phyloP scores from a whole-genome alignment of 2,329 filamentous ascomycete species.

The Domatiomyces catenatus region DNA sequence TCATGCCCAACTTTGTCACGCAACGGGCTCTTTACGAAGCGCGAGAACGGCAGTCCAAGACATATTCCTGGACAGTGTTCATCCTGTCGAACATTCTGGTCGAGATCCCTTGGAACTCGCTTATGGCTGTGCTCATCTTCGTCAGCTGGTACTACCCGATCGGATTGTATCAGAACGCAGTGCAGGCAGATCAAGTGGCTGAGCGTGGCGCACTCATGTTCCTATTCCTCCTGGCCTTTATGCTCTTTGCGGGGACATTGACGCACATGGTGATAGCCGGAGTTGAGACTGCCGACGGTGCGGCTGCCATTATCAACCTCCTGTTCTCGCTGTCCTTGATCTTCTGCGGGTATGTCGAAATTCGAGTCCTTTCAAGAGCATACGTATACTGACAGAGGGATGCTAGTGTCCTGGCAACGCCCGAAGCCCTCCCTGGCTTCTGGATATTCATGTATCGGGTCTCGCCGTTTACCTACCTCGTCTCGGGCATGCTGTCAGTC shows the following conservation, averaged over 20 bases:
- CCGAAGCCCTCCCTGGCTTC: slow-evolving; percentile 47
- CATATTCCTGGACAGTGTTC: slow-evolving; percentile 61
- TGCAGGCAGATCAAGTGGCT: slow-evolving; percentile 50
- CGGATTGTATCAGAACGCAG: slow-evolving; percentile 28
- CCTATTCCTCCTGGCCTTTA: slow-evolving; percentile 44
- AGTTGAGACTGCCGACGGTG: slow-evolving; percentile 54
- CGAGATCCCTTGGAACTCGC: slow-evolving; percentile 52
- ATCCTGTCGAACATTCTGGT: slow-evolving; percentile 54
- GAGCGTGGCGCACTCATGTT: slow-evolving; percentile 61
- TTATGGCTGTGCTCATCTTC: slow-evolving; percentile 48
- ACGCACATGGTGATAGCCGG: slow-evolving; percentile 61
- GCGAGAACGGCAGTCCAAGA: slow-evolving; percentile 47
- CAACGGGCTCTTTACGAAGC: slow-evolving; percentile 44
- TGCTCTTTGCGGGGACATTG: slow-evolving; percentile 57
- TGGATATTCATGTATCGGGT: slow-evolving; percentile 69
- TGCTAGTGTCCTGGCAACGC: slow-evolving; percentile 42
- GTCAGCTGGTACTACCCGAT: slow-evolving; percentile 54
- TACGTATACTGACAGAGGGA: too few species aligned
- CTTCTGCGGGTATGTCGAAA: slow-evolving; percentile 31
- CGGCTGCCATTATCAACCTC: slow-evolving; percentile 45
- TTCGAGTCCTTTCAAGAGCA: slow-evolving; percentile 14
- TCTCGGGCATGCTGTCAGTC: slow-evolving; percentile 55
- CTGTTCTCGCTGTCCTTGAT: slow-evolving; percentile 43
- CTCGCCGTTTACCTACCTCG: slow-evolving; percentile 68
- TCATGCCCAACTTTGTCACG: slow-evolving; percentile 43